These are phyloP conservation scores for Pyronema omphalodes DNA, from an alignment of 495 filamentous ascomycete species.

Conservation along the genomic window DNA sequence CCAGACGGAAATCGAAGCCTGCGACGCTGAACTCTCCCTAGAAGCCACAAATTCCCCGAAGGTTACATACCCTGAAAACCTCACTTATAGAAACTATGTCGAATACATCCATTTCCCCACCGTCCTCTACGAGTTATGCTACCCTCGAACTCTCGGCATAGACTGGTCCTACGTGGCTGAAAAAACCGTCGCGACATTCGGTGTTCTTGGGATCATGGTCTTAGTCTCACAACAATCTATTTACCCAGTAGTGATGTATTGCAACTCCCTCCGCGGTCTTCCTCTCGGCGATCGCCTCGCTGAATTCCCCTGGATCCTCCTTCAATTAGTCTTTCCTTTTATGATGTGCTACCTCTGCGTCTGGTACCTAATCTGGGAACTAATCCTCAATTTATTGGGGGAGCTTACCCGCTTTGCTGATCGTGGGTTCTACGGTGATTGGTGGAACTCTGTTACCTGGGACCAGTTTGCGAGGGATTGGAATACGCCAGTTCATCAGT, in stretches of 20 bases:
- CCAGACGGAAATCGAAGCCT: slow-evolving; percentile 40
- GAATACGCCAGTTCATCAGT: slow-evolving; percentile 55
- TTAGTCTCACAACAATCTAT: slow-evolving; percentile 38
- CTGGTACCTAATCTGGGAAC: slow-evolving; percentile 70
- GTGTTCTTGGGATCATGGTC: slow-evolving; percentile 46
- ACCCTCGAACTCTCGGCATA: slow-evolving; percentile 47
- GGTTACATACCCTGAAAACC: slow-evolving; percentile 43
- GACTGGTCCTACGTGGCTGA: slow-evolving; percentile 56
- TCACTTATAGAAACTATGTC: slow-evolving; percentile 45
- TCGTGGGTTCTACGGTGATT: slow-evolving; percentile 56
- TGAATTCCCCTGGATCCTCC: slow-evolving; percentile 50
- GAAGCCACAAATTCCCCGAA: slow-evolving; percentile 28
- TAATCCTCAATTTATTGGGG: slow-evolving; percentile 54
- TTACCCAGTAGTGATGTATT: slow-evolving; percentile 49
- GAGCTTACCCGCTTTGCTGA: slow-evolving; percentile 61
- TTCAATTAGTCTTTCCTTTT: slow-evolving; percentile 54
- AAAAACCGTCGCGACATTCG: slow-evolving; percentile 47
- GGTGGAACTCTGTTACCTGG: slow-evolving; percentile 40
- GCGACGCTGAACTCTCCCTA: slow-evolving; percentile 39
- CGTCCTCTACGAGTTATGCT: slow-evolving; percentile 58
- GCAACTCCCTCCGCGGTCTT: slow-evolving; percentile 45
- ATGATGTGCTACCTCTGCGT: slow-evolving; percentile 27
- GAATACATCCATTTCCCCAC: slow-evolving; percentile 58
- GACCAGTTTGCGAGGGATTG: slow-evolving; percentile 45
- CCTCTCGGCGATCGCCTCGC: slow-evolving; percentile 38